Percentiles rank a stretch among this genome's conserved stretches.
Conservation (phyloP, 2,329 filamentous ascomycete species). For the Fusarium agapanthi region DNA sequence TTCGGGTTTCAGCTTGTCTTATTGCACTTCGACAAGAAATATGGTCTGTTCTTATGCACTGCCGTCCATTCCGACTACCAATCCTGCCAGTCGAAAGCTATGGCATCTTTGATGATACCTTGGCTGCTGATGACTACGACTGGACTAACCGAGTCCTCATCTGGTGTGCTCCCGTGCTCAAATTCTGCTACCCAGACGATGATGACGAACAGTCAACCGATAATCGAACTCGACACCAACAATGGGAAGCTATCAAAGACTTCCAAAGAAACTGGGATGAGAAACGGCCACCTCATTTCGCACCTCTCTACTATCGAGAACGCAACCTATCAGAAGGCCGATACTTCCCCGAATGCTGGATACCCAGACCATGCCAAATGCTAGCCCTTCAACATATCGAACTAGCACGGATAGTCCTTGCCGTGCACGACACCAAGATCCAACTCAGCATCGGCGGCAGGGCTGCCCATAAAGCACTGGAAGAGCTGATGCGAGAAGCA, state of each 20-base stretch:
- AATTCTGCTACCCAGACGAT: background rate
- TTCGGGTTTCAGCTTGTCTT: rapidly evolving
- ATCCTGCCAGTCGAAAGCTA: rapidly evolving
- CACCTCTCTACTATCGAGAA: slow-evolving; percentile 10
- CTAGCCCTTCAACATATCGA: slow-evolving; percentile 26
- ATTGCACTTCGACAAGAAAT: background rate
- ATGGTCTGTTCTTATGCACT: background rate
- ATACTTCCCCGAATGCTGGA: slow-evolving; percentile 16
- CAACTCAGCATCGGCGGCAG: slow-evolving; percentile 21
- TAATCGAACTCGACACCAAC: background rate
- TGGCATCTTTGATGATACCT: background rate
- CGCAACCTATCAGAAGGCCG: background rate
- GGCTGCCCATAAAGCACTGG: slow-evolving; percentile 17
- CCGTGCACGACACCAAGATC: slow-evolving; percentile 20
- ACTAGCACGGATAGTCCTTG: slow-evolving; percentile 22
- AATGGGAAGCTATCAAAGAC: background rate
- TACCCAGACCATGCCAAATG: slow-evolving; percentile 17
- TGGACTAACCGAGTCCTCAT: background rate
- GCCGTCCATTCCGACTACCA: background rate
- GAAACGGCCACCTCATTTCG: background rate
- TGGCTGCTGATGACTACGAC: background rate
- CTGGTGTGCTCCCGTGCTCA: background rate
- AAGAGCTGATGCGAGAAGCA: slow-evolving; percentile 10
- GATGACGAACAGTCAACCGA: rapidly evolving
- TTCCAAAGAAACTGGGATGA: background rate